phyloP scores from a whole-genome alignment of 164 flowering plant species.

The Stephania cephalantha region DNA sequence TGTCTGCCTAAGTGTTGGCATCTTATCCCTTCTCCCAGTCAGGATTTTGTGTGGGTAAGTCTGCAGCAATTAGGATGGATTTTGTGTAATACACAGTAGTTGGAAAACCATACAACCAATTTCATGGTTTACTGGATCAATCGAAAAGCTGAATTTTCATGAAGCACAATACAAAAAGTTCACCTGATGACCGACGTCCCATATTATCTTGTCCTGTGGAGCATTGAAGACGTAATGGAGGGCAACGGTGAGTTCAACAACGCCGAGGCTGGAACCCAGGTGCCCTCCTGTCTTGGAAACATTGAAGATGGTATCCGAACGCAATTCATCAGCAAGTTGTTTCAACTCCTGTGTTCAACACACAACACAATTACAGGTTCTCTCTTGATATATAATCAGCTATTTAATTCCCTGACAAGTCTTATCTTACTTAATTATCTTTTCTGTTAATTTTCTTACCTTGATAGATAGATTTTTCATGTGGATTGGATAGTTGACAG shows the following conservation, averaged over 20 bases:
- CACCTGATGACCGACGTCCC: conserved; percentile 99
- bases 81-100: background rate
- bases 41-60: conserved; percentile 91
- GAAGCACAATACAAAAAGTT: background rate
- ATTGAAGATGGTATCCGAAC: conserved; percentile 81
- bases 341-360: conserved; percentile 61
- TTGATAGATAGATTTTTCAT: conserved; percentile 89
- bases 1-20: conserved; percentile 83
- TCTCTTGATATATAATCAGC: background rate
- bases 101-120: background rate
- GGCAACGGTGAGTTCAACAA: conserved; percentile 93
- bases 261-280: conserved; percentile 95
- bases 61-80: conserved; percentile 30
- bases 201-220: conserved; percentile 72
- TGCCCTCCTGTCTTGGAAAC: conserved; percentile 96
- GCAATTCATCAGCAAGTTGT: conserved; percentile 80
- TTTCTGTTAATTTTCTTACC: conserved; percentile 28
- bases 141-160: background rate
- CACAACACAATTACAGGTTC: background rate
- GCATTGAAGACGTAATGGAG: conserved; percentile 89
- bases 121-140: background rate
- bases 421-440: background rate
- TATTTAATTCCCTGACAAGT: background rate
- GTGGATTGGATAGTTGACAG: conserved; percentile 91
- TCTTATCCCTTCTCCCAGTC: conserved; percentile 84